Percentiles rank a stretch among this genome's conserved stretches.
Conservation (phyloP, 2,329 filamentous ascomycete species). For the Stachybotrys chlorohalonatus region DNA sequence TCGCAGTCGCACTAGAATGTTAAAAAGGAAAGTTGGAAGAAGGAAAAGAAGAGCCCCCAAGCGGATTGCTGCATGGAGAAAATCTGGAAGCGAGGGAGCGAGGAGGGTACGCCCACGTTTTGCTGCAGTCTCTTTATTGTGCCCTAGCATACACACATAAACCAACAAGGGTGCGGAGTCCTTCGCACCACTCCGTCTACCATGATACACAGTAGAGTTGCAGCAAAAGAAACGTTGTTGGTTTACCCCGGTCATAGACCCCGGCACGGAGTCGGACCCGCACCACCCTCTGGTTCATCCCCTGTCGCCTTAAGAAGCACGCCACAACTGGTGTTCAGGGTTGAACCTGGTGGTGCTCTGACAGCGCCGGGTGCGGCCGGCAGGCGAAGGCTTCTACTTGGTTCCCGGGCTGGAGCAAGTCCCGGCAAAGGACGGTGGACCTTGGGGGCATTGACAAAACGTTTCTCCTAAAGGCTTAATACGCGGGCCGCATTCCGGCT, state of each 20-base stretch:
- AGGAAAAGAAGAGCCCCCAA: neutral
- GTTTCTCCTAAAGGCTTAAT: too few relatives aligned
- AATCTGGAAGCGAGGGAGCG: neutral
- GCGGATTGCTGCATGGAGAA: neutral
- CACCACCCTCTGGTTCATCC: neutral
- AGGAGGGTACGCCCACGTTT: neutral
- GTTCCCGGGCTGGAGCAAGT: neutral
- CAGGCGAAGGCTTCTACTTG: neutral
- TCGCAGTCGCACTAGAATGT: neutral
- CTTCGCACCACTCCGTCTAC: neutral
- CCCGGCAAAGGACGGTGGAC: neutral
- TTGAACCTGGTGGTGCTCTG: too few relatives aligned
- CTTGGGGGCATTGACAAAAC: neutral
- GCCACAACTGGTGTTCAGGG: too few relatives aligned
- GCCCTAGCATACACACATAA: neutral
- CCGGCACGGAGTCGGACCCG: neutral
- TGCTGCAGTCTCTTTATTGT: neutral
- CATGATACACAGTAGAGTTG: neutral
- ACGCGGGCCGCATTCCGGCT: too few relatives aligned
- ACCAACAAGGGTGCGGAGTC: neutral
- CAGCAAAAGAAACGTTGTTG: neutral
- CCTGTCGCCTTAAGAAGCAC: too few relatives aligned
- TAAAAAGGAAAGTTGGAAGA: neutral
- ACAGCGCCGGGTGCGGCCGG: too few relatives aligned
- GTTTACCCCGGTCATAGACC: neutral